Percentiles rank a stretch among this genome's conserved stretches.
phyloP scores from a whole-genome alignment of 2,329 filamentous ascomycete species.

The Clonostachys byssicola region DNA sequence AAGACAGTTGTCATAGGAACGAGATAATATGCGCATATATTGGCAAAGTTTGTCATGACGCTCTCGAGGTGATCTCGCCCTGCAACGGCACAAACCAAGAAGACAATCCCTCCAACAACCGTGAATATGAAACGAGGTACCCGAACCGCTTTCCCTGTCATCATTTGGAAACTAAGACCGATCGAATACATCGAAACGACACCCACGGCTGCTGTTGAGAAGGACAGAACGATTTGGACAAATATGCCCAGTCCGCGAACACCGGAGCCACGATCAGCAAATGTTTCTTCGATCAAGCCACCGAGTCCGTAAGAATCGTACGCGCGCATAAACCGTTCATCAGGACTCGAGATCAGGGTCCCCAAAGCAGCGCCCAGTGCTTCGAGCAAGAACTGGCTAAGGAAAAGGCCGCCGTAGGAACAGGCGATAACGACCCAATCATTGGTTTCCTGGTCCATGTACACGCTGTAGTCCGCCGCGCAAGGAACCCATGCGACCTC shows the following conservation, averaged over 20 bases:
- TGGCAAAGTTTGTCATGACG: slow-evolving; percentile 68
- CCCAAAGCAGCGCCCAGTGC: not conserved
- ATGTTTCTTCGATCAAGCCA: slow-evolving; percentile 62
- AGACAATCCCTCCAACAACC: slow-evolving; percentile 54
- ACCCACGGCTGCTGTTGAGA: slow-evolving; percentile 68
- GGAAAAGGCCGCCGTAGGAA: not conserved
- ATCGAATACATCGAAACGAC: slow-evolving; percentile 71
- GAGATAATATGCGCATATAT: slow-evolving; percentile 68
- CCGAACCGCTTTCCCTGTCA: slow-evolving; percentile 27
- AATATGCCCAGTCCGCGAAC: slow-evolving; percentile 65
- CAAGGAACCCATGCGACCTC: not conserved
- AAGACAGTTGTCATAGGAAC: slow-evolving; percentile 68
- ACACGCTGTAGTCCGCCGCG: not conserved
- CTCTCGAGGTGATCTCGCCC: slow-evolving; percentile 62
- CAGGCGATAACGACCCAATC: not conserved
- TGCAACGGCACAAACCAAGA: slow-evolving; percentile 66
- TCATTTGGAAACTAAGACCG: slow-evolving; percentile 56
- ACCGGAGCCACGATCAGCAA: slow-evolving; percentile 31
- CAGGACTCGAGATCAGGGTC: not conserved
- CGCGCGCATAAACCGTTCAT: not conserved
- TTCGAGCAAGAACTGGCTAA: not conserved
- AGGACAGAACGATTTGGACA: slow-evolving; percentile 62
- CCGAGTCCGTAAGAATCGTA: slow-evolving; percentile 43
- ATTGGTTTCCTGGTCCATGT: not conserved
- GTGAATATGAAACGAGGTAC: slow-evolving; percentile 69